These are phyloP conservation scores for Zygoascus meyerae DNA, from an alignment of 1,139 yeast genomes.

Conservation along the genomic window DNA sequence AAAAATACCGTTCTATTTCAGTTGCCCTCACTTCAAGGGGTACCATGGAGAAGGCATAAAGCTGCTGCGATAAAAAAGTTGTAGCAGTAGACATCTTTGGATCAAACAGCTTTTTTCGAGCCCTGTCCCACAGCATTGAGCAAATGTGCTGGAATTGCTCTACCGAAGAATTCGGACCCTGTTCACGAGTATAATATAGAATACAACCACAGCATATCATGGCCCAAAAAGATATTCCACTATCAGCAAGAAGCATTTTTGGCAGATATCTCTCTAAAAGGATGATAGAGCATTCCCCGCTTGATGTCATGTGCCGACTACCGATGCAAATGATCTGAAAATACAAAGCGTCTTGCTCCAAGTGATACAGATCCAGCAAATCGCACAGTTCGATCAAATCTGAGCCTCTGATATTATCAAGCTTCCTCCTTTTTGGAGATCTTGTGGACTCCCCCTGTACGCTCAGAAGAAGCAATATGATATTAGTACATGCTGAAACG, in stretches of 20 bases:
- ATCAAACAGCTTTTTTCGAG: slow-evolving; percentile 3
- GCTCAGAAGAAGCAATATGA: slow-evolving; percentile 5
- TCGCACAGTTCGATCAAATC: not conserved
- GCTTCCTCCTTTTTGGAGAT: not conserved
- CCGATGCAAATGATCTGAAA: slow-evolving; percentile 4
- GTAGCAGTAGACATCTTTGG: slow-evolving; percentile 7
- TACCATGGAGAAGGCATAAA: not conserved
- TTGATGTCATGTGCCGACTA: not conserved
- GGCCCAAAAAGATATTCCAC: slow-evolving; percentile 6
- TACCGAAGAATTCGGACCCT: not conserved
- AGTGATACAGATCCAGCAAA: not conserved
- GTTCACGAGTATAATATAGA: not conserved
- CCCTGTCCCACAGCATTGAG: slow-evolving; percentile 6
- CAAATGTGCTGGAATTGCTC: not conserved
- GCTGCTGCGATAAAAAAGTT: slow-evolving; percentile 1
- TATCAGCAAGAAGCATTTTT: not conserved
- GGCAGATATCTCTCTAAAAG: not conserved
- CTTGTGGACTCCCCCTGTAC: not conserved
- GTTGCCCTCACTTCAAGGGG: not conserved
- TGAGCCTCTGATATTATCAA: not conserved
- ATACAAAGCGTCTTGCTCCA: not conserved
- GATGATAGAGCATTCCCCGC: not conserved
- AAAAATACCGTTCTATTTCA: slow-evolving; percentile 3
- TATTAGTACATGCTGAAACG: slow-evolving; percentile 1
- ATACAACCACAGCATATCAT: slow-evolving; percentile 11